Evolutionary conservation across 352 stramenopile species (phyloP).

Genomic region (Vaucheria bursata): DNA sequence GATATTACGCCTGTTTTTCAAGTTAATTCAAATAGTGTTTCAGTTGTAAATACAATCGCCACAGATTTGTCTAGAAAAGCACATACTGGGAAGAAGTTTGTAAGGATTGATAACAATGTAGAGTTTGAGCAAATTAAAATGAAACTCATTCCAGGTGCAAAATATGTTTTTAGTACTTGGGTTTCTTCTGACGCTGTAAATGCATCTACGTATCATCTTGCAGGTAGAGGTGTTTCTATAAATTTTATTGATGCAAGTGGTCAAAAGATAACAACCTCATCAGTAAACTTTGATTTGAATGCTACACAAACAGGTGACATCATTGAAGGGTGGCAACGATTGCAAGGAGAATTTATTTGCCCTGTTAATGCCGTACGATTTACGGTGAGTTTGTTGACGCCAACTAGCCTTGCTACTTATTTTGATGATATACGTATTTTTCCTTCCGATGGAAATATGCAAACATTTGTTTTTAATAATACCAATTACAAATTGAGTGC

Average conservation of each 20-base stretch:
- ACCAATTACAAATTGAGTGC: neutral
- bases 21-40: no score
- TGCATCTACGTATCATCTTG: neutral
- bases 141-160: no score
- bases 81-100: no score
- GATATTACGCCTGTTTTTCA: no score
- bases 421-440: neutral
- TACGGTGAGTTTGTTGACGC: neutral
- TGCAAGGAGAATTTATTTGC: neutral
- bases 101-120: no score
- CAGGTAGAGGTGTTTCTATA: no score
- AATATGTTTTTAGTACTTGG: neutral
- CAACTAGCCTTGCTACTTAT: neutral
- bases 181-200: neutral
- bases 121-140: no score
- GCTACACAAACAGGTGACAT: neutral
- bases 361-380: neutral
- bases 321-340: neutral
- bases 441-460: neutral
- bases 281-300: neutral
- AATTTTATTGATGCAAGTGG: no score
- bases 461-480: neutral
- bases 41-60: no score
- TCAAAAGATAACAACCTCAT: no score
- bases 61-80: no score